phyloP scores from a whole-genome alignment of 164 flowering plant species.

The Vitis rotundifolia region DNA sequence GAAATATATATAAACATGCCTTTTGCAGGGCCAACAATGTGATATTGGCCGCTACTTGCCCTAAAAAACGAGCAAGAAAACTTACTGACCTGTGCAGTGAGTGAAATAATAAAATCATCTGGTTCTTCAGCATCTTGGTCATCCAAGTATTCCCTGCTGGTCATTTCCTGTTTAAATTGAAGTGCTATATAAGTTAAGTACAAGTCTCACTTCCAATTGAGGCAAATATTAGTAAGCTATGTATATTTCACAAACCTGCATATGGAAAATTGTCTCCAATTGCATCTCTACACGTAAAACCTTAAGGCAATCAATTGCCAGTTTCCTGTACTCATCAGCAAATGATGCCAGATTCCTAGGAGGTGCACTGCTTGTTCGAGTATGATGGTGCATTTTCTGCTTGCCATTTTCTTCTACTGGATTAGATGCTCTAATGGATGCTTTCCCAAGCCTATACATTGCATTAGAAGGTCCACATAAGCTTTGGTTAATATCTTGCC shows the following conservation, averaged over 20 bases:
- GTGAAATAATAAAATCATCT: conserved; percentile 92
- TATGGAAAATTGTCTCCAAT: conserved; percentile 85
- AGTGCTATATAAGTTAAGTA: neutral
- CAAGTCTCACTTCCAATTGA: neutral
- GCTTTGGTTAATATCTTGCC: conserved; percentile 8
- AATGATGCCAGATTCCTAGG: conserved; percentile 75
- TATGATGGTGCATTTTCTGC: conserved; percentile 40
- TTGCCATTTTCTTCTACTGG: conserved; percentile 47
- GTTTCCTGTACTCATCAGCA: conserved; percentile 88
- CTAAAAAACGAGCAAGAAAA: neutral
- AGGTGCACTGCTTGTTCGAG: conserved; percentile 48
- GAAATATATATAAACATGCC: neutral
- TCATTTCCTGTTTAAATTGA: conserved; percentile 71
- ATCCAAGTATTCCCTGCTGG: conserved; percentile 80
- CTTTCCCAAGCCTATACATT: conserved; percentile 64
- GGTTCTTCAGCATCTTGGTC: conserved; percentile 99
- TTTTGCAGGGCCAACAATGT: neutral
- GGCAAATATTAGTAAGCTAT: neutral
- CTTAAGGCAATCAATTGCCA: conserved; percentile 94
- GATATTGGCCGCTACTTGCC: neutral
- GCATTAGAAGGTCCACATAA: conserved; percentile 16
- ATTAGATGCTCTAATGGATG: conserved; percentile 44
- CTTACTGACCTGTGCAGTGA: conserved; percentile 77
- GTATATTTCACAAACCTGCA: conserved; percentile 63
- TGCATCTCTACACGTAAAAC: conserved; percentile 98